These are phyloP conservation scores for Nyctanthes arbortristis DNA, from an alignment of 257 asterid species.

Conservation along the genomic window DNA sequence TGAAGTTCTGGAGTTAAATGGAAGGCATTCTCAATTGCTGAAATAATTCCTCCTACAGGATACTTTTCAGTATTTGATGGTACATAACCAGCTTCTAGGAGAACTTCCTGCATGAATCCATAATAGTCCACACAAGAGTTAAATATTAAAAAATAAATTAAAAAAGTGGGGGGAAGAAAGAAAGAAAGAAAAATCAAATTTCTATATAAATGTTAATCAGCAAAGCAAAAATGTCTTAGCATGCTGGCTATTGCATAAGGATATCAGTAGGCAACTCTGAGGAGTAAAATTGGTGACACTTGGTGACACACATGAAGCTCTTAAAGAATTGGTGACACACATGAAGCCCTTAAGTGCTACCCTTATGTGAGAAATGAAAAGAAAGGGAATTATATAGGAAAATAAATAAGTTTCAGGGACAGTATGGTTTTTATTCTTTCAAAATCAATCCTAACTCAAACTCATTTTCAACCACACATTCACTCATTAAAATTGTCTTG, in stretches of 20 bases:
- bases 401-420: no score
- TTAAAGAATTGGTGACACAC: no score
- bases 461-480: no score
- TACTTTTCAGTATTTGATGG: slow-evolving; percentile 85
- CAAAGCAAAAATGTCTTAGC: not conserved
- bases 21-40: slow-evolving; percentile 87
- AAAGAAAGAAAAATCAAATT: not conserved
- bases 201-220: not conserved
- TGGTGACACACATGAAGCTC: not conserved
- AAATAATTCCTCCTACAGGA: slow-evolving; percentile 74
- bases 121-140: not conserved
- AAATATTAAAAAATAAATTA: slow-evolving; percentile 9
- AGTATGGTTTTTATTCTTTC: no score
- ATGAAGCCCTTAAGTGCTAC: not conserved
- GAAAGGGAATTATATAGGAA: not conserved
- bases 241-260: not conserved
- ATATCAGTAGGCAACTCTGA: not conserved
- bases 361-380: not conserved
- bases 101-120: slow-evolving; percentile 58
- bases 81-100: slow-evolving; percentile 76
- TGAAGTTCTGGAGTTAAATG: slow-evolving; percentile 67
- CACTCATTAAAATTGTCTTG: no score
- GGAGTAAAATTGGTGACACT: not conserved
- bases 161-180: slow-evolving; percentile 9
- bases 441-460: no score